Evolutionary conservation across 306 rosid species (phyloP), one percentile per base, ranked within the genome.

Genomic region (Trichosanthes cucumerina): DNA sequence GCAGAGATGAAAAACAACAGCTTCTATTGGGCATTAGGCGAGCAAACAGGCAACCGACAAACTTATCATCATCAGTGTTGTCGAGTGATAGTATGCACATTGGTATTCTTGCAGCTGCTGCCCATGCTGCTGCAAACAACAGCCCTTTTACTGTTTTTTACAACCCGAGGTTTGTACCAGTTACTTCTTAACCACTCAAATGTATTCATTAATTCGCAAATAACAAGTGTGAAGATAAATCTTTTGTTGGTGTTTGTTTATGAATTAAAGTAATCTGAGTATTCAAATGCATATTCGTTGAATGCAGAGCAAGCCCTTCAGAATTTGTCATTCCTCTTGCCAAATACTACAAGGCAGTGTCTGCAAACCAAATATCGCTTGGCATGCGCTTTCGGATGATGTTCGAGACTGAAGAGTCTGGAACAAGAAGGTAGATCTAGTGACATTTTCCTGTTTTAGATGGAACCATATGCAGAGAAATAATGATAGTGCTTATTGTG

Each of bases 331-430:
- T 95, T 84, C 99, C 99, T 78, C 81, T 95, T 62, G 98, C 99
- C 39, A 95, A 95, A 88, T 95, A 91, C 87, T 91, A 95, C 89
- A 95, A 91, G 90, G 93, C 99, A 41, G 97, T 89, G n/a, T 92
- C 84, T 87, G 91, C 92, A 80, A 93, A 89, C 80, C 99, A 92
- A 81, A 79, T 91, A 78, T 92, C 98, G 14, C 90, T 90, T 52
- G 99, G 99, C 76, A 95, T 95, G 99, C 96, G 99, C 9, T 95
- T 95, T 44, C 88, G 97, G 44, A 95, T 95, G 99, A 92, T 95
- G 93, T 92, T 95, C 58, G 99, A 95, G 82, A 91, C 99, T 47
- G 99, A 95, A 79, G 99, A 95, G 79, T 95, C 99, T 0, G 98
- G 98, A 85, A 92, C 97, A 70, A 88, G 98, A 89, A 95, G 98